Base-by-base conservation (phyloP, 2,329 filamentous ascomycete genomes). In the Pyrenophora graminea region DNA sequence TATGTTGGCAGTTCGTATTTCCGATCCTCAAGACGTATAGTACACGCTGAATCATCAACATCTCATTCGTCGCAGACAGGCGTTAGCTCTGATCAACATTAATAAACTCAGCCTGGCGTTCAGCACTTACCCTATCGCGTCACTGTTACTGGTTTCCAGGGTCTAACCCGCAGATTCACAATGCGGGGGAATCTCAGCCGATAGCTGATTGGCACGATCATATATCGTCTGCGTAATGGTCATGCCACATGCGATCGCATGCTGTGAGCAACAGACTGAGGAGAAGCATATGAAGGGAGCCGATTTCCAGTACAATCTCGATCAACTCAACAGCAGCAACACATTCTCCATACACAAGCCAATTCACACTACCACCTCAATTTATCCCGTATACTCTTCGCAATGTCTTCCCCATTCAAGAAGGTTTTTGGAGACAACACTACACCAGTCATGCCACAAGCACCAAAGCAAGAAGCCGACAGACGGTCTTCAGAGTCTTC, bases 371-470 rank as follows among this genome's bases (percentile, higher is more conserved):
- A 18, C 6, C 4, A 39, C 8, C 3, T 7, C 25, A 7, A 9
- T 4, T 34, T 10, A 10, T 5, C 6, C 9, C 10, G 4, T 6
- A n/a, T 10, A 13, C 2, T 12, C 13, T 32, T 21, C 39, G 43
- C 17, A 12, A 73, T 73, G 71, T 68, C 71, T 55, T 72, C 68
- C 39, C 69, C 70, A 54, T 68, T 73, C 51, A 68, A 72, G 42
- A 71, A 63, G 45, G 19, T 64, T 17, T 72, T 68, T 38, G 65
- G 60, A 38, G 62, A 68, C 23, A 64, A 63, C 45, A 61, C 59
- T 6, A 51, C 55, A 4, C 64, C 67, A 40, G 47, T 54, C 8
- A 71, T 71, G 67, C 68, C 70, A n/a, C 68, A 70, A 17, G 67
- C 49, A 17, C 64, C 67, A 3, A 70, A 69, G 50, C 53, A 70